Evolutionary conservation across 176 grass and related monocot genomes (phyloP), one percentile per base, ranked within the genome.

Genomic region (Aegilops longissima): DNA sequence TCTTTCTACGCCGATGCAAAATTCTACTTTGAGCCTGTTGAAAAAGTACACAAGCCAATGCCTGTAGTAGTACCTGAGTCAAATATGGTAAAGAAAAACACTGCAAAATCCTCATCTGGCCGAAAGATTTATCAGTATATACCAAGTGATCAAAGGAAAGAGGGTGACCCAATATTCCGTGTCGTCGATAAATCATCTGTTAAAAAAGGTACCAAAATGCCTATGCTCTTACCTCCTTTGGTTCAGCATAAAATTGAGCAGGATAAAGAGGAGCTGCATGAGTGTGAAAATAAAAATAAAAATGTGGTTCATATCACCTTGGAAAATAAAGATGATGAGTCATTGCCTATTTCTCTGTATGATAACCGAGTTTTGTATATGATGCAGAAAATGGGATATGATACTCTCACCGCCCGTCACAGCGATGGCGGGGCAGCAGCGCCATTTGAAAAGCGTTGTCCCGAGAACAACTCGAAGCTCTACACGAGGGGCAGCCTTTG

Each of bases 51-150:
- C 3, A 76, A 76, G 9, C 21, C 25, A 31, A 76, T 29, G 16
- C 4, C 42, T 3, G 18, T 17, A 3, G 2, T 13, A 3, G 2
- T n/a, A n/a, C 9, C 2, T 8, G 17, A 73, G 14, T 24, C 25
- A 13, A 14, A 12, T 4, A 3, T 33, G 1, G 1, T 10, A 10
- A 9, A 42, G 0, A 21, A 3, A 3, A 5, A 51, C 10, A 1
- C 0, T 0, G 0, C 8, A 0, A 5, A 61, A 44, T 61, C 24
- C 0, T 34, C 69, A 3, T 44, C n/a, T 13, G 10, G 1, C 12
- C 0, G 3, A 5, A 62, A 45, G 10, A 45, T 45, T 45, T 45
- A 45, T 45, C 11, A 45, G 11, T 45, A 12, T 45, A 12, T 45
- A 63, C 11, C 9, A 24, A 66, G 71, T 0, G 2, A 10, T 1